Conservation (phyloP, 306 rosid genomes). For the Corylus heterophylla region DNA sequence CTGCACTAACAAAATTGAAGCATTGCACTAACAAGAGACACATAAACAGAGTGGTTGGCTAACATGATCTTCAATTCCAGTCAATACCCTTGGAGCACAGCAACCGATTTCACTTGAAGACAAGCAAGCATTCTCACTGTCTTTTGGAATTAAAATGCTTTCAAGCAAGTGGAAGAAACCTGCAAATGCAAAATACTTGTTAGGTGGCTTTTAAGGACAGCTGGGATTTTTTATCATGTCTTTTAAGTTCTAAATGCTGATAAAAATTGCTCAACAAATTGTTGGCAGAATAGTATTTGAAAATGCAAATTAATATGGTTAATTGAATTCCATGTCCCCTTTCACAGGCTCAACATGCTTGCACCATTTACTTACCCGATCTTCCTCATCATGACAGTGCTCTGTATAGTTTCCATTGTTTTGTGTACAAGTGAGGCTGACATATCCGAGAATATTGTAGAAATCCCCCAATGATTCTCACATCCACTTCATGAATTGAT, state of each 20-base stretch:
- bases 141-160: conserved; percentile 58
- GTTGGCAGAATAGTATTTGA: not conserved
- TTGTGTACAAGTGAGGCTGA: not conserved
- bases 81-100: conserved; percentile 45
- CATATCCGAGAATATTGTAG: no score
- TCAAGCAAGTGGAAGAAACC: conserved; percentile 72
- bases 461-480: no score
- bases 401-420: conserved; percentile 24
- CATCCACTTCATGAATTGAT: no score
- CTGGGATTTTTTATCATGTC: conserved; percentile 7
- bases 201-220: conserved; percentile 17
- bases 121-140: conserved; percentile 53
- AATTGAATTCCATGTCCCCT: not conserved
- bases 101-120: conserved; percentile 50
- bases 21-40: conserved; percentile 23
- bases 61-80: conserved; percentile 42
- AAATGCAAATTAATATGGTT: not conserved
- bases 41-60: conserved; percentile 39
- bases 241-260: not conserved
- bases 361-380: conserved; percentile 17
- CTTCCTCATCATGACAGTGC: conserved; percentile 29
- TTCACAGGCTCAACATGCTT: conserved; percentile 3
- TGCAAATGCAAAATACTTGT: conserved; percentile 25
- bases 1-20: not conserved
- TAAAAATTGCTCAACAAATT: not conserved